phyloP scores from a whole-genome alignment of 129 eudicot genomes.

The Saussurea involucrata region DNA sequence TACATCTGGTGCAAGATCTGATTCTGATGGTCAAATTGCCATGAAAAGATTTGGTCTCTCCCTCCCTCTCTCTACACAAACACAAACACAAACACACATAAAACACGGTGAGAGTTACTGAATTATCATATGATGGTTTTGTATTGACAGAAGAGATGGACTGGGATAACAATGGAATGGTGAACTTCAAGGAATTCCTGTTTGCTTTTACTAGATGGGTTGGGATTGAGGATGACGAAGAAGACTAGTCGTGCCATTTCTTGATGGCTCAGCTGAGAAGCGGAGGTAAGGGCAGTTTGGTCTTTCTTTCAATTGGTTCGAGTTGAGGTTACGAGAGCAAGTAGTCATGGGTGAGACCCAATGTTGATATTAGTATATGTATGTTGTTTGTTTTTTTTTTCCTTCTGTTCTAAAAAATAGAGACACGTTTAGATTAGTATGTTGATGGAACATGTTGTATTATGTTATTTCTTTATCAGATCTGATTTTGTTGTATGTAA shows the following conservation, averaged over 20 bases:
- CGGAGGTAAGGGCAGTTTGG: constrained; percentile 1
- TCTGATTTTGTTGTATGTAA: background rate
- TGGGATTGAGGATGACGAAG: constrained; percentile 79
- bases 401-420: background rate
- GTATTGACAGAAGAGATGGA: constrained; percentile 88
- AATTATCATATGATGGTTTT: constrained; percentile 6
- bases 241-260: constrained; percentile 45
- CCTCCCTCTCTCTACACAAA: background rate
- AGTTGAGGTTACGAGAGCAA: background rate
- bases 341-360: background rate
- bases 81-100: background rate
- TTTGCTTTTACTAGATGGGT: constrained; percentile 92
- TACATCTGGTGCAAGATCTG: constrained; percentile 50
- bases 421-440: background rate
- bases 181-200: constrained; percentile 86
- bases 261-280: background rate
- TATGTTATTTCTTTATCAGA: background rate
- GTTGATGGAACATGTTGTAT: background rate
- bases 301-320: background rate
- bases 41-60: constrained; percentile 85
- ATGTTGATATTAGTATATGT: constrained; percentile 15
- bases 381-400: background rate
- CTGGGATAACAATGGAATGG: constrained; percentile 94
- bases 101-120: background rate
- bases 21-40: constrained; percentile 86